These are phyloP conservation scores for Aspergillus thermomutatus DNA, from an alignment of 2,329 filamentous ascomycete genomes.

Conservation along the genomic window DNA sequence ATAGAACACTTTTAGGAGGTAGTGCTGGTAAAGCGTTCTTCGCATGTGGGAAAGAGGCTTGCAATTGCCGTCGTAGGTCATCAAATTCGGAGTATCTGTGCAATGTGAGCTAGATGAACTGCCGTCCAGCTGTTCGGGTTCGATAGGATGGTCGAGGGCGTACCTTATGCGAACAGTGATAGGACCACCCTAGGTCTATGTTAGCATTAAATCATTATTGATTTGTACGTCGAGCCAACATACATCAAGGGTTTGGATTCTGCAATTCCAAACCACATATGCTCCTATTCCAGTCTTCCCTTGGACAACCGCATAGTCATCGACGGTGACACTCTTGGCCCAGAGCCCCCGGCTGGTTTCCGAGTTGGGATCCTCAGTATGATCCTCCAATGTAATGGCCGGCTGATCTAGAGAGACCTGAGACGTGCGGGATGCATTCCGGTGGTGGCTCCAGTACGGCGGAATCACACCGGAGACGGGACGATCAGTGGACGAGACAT, in stretches of 20 bases:
- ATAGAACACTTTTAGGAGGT: constrained; percentile 87
- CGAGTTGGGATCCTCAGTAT: constrained; percentile 56
- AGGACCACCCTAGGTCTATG: constrained; percentile 48
- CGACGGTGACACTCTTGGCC: constrained; percentile 60
- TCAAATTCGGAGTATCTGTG: constrained; percentile 88
- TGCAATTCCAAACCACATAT: constrained; percentile 93
- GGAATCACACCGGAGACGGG: constrained; percentile 36
- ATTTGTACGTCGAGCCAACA: constrained; percentile 30
- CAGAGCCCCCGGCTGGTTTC: constrained; percentile 59
- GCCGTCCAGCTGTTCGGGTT: not conserved
- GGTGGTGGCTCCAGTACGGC: constrained; percentile 46
- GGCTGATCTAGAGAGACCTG: constrained; percentile 37
- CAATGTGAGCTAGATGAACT: constrained; percentile 15
- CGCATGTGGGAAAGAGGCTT: constrained; percentile 78
- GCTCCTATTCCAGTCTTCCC: constrained; percentile 66
- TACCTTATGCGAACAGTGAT: constrained; percentile 61
- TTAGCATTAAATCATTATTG: constrained; percentile 8
- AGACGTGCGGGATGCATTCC: constrained; percentile 40
- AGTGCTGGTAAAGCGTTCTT: constrained; percentile 81
- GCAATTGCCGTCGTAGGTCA: constrained; percentile 68
- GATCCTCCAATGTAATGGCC: constrained; percentile 61
- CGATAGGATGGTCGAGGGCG: not conserved
- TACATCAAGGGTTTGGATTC: constrained; percentile 80
- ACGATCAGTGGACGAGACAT: constrained; percentile 19
- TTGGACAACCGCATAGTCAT: constrained; percentile 60